Evolutionary conservation across 441 rosid species (phyloP).

Genomic region (Populus trichocarpa): DNA sequence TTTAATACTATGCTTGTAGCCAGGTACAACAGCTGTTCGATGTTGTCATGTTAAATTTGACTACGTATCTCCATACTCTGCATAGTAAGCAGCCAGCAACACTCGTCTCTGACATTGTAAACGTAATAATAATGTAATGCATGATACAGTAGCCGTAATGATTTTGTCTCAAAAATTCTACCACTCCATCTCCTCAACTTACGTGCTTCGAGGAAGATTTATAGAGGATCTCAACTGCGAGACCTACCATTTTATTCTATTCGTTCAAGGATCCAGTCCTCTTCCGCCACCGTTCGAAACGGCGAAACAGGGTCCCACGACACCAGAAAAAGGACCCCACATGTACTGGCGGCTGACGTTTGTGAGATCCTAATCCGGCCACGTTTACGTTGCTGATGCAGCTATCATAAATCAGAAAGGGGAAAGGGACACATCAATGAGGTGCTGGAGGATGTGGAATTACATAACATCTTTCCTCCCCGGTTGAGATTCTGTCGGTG

Average conservation of each 20-base stretch:
- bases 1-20: no score
- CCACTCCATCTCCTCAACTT: not conserved
- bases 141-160: not conserved
- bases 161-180: no score
- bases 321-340: not conserved
- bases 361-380: slow-evolving; percentile 19
- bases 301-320: not conserved
- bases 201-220: slow-evolving; percentile 37
- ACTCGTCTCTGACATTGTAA: no score
- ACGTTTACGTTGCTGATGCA: slow-evolving; percentile 15
- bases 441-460: not conserved
- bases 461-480: not conserved
- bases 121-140: not conserved
- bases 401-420: not conserved
- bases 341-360: slow-evolving; percentile 8
- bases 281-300: no score
- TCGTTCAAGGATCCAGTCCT: not conserved
- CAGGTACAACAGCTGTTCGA: no score
- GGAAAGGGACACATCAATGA: not conserved
- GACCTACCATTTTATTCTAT: slow-evolving; percentile 15
- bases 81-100: not conserved
- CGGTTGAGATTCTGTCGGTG: slow-evolving; percentile 28
- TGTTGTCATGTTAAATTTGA: no score
- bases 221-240: slow-evolving; percentile 19
- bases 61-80: no score